Base-by-base conservation (phyloP, 129 eudicot genomes). In the Apium graveolens region DNA sequence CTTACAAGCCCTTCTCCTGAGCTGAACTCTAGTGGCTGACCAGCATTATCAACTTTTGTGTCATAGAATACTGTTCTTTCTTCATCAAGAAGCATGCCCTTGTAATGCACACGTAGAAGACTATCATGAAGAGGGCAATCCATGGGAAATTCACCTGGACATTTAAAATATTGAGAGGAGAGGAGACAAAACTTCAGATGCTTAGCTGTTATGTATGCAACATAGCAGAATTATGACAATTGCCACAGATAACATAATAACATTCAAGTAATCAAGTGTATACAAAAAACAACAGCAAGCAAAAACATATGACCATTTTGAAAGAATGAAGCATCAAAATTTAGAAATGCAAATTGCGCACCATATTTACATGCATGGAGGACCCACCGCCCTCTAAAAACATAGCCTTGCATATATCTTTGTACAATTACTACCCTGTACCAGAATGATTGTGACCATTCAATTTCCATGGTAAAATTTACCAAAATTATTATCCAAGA, bases 111-210 rank as follows among this genome's bases (percentile, higher is more conserved):
- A 79, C 84, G 90, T 29, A 96, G 85, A 71, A 75, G 89, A 83
- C 99, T 96, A 83, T 96, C 99, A 42, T 89, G 99, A 80, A 96
- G 99, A 78, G 99, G 99, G 91, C 99, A 96, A 84, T 96, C 97
- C 99, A 96, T 96, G 55, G 99, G 99, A 86, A 96, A 96, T 79
- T 96, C 99, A 86, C 99, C 99, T 96, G 84, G 21, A 82, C 43
- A 53, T 84, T 80, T 77, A 71, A 76, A 79, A 44, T 70, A 68
- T 13, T 49, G 35, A 68, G 32, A 74, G 34, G 72, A 60, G 45
- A 78, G 34, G 72, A 60, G 45, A 78, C 31, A 35, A 35, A 73
- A 45, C 60, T 75, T 79, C 80, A 81, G 66, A 76, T 41, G 79
- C 75, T 76, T 66, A 76, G 49, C 13, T 55, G 2, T 72, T 37